Evolutionary conservation across 495 filamentous ascomycete species (phyloP).

Genomic region (Neurospora sp.): DNA sequence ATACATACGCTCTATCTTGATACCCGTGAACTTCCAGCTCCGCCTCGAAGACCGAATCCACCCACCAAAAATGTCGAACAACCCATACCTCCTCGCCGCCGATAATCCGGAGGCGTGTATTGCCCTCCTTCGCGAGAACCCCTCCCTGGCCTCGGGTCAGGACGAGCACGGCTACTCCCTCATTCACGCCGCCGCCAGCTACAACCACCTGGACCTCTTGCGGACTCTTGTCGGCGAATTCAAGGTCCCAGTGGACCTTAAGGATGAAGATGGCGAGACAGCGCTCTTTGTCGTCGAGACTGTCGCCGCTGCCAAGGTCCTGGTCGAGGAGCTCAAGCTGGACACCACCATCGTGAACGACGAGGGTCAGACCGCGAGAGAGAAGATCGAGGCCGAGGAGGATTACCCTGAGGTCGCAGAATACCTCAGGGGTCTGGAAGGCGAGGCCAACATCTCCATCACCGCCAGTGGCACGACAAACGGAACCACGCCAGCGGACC

Average conservation of each 20-base stretch:
- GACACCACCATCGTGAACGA: conserved; percentile 51
- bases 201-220: conserved; percentile 74
- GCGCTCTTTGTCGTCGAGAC: conserved; percentile 79
- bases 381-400: conserved; percentile 60
- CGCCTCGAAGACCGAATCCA: neutral
- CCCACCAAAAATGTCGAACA: conserved; percentile 38
- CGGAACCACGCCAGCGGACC: conserved; percentile 5
- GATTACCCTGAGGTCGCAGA: conserved; percentile 59
- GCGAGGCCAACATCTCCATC: conserved; percentile 10
- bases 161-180: conserved; percentile 86
- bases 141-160: conserved; percentile 55
- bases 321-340: conserved; percentile 73
- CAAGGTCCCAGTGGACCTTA: conserved; percentile 65
- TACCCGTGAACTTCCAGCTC: neutral
- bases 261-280: conserved; percentile 85
- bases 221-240: conserved; percentile 68
- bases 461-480: conserved; percentile 18
- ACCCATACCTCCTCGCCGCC: conserved; percentile 69
- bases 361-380: conserved; percentile 58
- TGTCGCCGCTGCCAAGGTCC: conserved; percentile 58
- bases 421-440: conserved; percentile 50
- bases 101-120: conserved; percentile 60
- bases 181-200: conserved; percentile 84
- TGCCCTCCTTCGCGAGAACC: conserved; percentile 54
- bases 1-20: neutral